Evolutionary conservation across 352 stramenopile species (phyloP).

Genomic region (Globisporangium recalcitrans): DNA sequence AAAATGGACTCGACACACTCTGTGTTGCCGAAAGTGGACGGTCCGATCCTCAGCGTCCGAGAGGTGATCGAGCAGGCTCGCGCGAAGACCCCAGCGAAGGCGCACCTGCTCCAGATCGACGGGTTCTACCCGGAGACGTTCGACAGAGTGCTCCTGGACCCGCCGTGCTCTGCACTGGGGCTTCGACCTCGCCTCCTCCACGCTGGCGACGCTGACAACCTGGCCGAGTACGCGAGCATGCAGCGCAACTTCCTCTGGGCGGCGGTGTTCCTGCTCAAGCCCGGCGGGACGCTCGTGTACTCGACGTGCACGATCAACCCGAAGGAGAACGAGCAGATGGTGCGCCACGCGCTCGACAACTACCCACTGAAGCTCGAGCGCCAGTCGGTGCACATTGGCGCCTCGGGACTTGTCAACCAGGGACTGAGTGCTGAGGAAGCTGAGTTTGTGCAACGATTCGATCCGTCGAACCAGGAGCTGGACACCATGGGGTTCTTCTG

Average conservation of each 20-base stretch:
- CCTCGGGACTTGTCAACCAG: constrained; percentile 62
- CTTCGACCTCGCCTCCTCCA: constrained; percentile 89
- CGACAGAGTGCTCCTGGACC: constrained; percentile 91
- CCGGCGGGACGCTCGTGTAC: constrained; percentile 90
- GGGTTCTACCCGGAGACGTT: constrained; percentile 92
- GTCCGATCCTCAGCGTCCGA: constrained; percentile 31
- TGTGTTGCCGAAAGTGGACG: constrained; percentile 48
- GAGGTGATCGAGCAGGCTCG: constrained; percentile 60
- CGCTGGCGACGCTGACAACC: constrained; percentile 56
- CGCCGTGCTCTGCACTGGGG: constrained; percentile 89
- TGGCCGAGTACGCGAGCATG: constrained; percentile 80
- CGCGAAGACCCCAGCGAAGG: constrained; percentile 33
- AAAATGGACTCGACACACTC: constrained; percentile 89
- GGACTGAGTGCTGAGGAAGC: constrained; percentile 72
- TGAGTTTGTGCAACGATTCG: constrained; percentile 83
- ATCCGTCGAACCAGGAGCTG: constrained; percentile 62
- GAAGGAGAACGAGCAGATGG: constrained; percentile 91
- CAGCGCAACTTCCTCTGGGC: constrained; percentile 87
- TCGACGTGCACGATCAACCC: constrained; percentile 94
- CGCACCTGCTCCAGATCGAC: constrained; percentile 71
- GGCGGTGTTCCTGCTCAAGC: constrained; percentile 87
- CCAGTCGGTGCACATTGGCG: constrained; percentile 53
- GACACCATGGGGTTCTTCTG: constrained; percentile 95
- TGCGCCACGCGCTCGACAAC: constrained; percentile 82
- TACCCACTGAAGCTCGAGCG: constrained; percentile 83